Base-by-base conservation (phyloP, 2,329 filamentous ascomycete genomes). In the Ceratocystis diversiconidia region DNA sequence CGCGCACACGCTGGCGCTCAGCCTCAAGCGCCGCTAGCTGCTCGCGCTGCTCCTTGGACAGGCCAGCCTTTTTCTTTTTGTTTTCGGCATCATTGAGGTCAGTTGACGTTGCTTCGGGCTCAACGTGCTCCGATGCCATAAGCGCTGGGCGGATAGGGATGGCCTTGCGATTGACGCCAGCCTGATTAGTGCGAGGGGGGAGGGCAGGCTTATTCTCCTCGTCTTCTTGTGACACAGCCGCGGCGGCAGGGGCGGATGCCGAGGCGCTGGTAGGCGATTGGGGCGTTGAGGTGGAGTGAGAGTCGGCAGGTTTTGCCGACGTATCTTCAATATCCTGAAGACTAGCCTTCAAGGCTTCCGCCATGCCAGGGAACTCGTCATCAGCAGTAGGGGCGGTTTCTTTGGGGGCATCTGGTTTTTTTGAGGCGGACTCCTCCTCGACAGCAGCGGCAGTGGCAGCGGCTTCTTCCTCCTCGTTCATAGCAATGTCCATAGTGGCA, bases 401-500 rank as follows among this genome's bases (percentile, higher is more conserved):
- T 50, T 79, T 77, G 2, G 74, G 78, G 2, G 76, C 73, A 50
- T 69, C 84, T 82, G 64, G 75, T 75, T 15, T 76, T 77, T 41
- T 41, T 41, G 36, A 41, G 25, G 76, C 78, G 43, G 52, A 4
- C 1, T 46, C 61, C 55, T 64, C 48, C 44, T 64, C 62, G 32
- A 78, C 78, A 17, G 81, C 80, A 4, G 80, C 81, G 46, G 80
- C 78, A 32, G 79, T 79, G 1, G 78, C 77, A 59, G 83, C 85
- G 68, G 87, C 85, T 70, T 88, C 87, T 71, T 90, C 89, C 74
- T 85, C 84, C 68, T 86, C 85, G 65, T 89, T 81, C 85, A 91
- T 92, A 22, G 90, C 92, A 70, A 99, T 97, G 72, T 99, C 94
- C 92, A 99, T 97, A 57, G 92, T 96, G 72, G 91, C 90, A 19